Percentiles rank a stretch among this genome's conserved stretches.
These are phyloP conservation scores for Aspergillus baeticus DNA, from an alignment of 495 filamentous ascomycete species.

Conservation along the genomic window DNA sequence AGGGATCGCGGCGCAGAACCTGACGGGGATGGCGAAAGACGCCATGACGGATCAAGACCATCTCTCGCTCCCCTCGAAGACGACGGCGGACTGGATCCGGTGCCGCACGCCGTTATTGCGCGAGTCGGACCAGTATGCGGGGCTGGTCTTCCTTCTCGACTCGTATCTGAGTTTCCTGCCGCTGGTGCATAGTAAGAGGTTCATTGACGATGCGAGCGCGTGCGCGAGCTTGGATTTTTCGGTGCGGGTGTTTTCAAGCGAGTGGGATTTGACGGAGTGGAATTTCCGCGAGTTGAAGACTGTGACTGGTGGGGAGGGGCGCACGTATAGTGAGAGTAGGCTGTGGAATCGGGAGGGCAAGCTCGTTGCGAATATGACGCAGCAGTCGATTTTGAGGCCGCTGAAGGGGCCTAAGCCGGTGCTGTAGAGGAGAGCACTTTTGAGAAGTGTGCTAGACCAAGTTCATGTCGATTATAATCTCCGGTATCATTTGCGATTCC, in stretches of 20 bases:
- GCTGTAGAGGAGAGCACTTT: too few relatives aligned
- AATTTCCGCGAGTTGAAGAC: constrained; percentile 7
- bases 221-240: constrained; percentile 13
- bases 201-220: constrained; percentile 9
- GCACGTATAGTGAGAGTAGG: constrained; percentile 11
- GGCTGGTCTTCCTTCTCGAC: constrained; percentile 10
- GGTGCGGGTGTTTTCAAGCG: not conserved
- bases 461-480: too few relatives aligned
- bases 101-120: not conserved
- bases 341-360: constrained; percentile 1
- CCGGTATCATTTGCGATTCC: too few relatives aligned
- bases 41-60: not conserved
- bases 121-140: not conserved
- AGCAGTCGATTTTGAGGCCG: constrained; percentile 13
- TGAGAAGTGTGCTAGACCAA: too few relatives aligned
- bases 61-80: not conserved
- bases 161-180: constrained; percentile 1
- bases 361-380: constrained; percentile 14
- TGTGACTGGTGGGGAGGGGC: not conserved
- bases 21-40: constrained; percentile 9
- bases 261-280: not conserved
- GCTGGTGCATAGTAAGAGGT: constrained; percentile 6
- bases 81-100: constrained; percentile 13
- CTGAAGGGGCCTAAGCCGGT: not conserved
- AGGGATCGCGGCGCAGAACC: constrained; percentile 7